phyloP scores from a whole-genome alignment of 164 flowering plant species.

The Santalum album region DNA sequence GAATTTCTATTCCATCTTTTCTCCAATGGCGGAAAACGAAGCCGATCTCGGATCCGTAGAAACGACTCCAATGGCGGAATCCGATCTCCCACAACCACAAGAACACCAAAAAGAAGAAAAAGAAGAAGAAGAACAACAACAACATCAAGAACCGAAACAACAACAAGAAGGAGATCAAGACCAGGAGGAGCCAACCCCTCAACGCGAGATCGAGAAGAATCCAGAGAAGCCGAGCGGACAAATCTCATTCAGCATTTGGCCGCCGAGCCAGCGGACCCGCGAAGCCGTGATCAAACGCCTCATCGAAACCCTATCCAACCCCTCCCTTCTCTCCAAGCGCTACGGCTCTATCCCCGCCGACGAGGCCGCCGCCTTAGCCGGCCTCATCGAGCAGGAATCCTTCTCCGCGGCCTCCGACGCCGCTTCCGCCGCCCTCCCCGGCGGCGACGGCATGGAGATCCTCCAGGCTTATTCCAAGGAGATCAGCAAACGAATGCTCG shows the following conservation, averaged over 20 bases:
- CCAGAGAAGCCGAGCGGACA: constrained; percentile 6
- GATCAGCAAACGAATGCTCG: constrained; percentile 86
- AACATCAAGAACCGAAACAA: no score
- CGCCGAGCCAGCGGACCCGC: constrained; percentile 76
- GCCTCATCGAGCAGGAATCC: constrained; percentile 65
- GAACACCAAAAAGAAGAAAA: no score
- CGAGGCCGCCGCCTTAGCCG: constrained; percentile 59
- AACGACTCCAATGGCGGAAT: no score
- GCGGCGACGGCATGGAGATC: constrained; percentile 68
- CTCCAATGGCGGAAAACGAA: no score
- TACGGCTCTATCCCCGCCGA: constrained; percentile 58
- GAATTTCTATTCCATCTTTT: no score
- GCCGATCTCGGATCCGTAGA: no score
- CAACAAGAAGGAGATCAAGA: no score
- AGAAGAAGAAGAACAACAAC: no score
- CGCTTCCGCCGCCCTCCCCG: constrained; percentile 11
- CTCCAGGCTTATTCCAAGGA: constrained; percentile 86
- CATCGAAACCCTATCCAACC: constrained; percentile 63
- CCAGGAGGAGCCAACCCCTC: no score
- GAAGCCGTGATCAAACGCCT: constrained; percentile 72
- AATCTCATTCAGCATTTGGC: constrained; percentile 78
- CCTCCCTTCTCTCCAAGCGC: constrained; percentile 76
- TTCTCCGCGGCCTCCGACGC: constrained; percentile 32
- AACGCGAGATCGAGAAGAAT: constrained; percentile 6
- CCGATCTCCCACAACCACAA: no score